Evolutionary conservation across 805 yeast genomes (phyloP), one percentile per base, ranked within the genome.

Genomic region (Wickerhamomyces ciferrii): DNA sequence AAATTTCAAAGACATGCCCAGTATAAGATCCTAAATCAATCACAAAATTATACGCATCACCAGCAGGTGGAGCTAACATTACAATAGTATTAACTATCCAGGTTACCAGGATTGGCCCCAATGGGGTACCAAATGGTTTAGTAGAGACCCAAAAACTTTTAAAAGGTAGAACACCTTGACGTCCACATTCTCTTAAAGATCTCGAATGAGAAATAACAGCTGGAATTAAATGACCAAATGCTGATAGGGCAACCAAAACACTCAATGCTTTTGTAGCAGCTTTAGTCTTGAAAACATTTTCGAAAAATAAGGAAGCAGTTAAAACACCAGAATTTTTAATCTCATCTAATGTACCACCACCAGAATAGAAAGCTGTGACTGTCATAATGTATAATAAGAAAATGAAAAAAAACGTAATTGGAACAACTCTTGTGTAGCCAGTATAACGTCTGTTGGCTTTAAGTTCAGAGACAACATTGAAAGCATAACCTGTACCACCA

Each of bases 31-130:
- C 83, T 66, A 87, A 72, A 63, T 85, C 71, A 54, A 72, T 59
- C 51, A 87, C 78, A 59, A 86, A 83, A 63, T 84, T 83, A 68
- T 84, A 87, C 43, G 92, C 92, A 59, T 84, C 91, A 45, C 91
- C 92, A n/a, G 90, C 84, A 17, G 92, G 91, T 29, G 87, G 86
- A 8, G 89, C 91, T 42, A 84, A 59, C 49, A 86, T 76, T 41
- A 87, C 79, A 44, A 85, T 71, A 37, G 82, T 63, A 66, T 88
- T 84, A 19, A 85, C 81, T 39, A 81, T 61, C 75, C 84, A 85
- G 57, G 85, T 91, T 61, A 83, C 81, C 53, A 81, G 71, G 44
- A 87, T 70, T 44, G 90, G 92, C 24, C 81, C 78, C 47, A 72
- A 63, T 32, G 79, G 78, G 19, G 76, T 60, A 43, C 62, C 64